phyloP scores from a whole-genome alignment of 305 asterid species.

The Fraxinus sp. region DNA sequence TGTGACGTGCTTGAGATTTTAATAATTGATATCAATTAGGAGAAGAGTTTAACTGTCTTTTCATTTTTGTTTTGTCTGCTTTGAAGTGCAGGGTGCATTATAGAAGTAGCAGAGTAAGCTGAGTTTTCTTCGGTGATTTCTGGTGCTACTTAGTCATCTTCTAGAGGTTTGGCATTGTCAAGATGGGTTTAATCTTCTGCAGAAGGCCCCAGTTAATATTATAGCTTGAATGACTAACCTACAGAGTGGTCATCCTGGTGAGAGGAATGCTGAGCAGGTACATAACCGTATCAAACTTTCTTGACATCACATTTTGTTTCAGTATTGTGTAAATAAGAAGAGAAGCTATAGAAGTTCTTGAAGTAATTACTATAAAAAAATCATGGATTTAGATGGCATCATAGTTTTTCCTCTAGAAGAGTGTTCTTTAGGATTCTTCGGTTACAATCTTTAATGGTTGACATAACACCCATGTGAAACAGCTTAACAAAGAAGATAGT shows the following conservation, averaged over 20 bases:
- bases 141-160: conserved; percentile 20
- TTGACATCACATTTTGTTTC: conserved; percentile 5
- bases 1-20: conserved; percentile 1
- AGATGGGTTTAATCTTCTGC: conserved; percentile 26
- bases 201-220: conserved; percentile 28
- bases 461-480: not conserved
- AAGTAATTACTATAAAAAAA: not conserved
- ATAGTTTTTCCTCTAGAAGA: not conserved
- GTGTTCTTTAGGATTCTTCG: not conserved
- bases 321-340: conserved; percentile 17
- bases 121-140: conserved; percentile 6
- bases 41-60: conserved; percentile 7
- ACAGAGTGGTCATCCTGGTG: conserved; percentile 47
- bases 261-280: conserved; percentile 59
- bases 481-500: conserved; percentile 15
- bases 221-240: conserved; percentile 51
- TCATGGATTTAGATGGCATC: not conserved
- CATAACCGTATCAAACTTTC: conserved; percentile 8
- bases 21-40: not conserved
- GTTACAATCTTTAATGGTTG: conserved; percentile 5
- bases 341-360: not conserved
- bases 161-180: conserved; percentile 27
- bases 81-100: conserved; percentile 6
- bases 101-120: conserved; percentile 11
- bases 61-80: conserved; percentile 3